phyloP scores from a whole-genome alignment of 2,329 filamentous ascomycete species.

The Claviceps maximensis region DNA sequence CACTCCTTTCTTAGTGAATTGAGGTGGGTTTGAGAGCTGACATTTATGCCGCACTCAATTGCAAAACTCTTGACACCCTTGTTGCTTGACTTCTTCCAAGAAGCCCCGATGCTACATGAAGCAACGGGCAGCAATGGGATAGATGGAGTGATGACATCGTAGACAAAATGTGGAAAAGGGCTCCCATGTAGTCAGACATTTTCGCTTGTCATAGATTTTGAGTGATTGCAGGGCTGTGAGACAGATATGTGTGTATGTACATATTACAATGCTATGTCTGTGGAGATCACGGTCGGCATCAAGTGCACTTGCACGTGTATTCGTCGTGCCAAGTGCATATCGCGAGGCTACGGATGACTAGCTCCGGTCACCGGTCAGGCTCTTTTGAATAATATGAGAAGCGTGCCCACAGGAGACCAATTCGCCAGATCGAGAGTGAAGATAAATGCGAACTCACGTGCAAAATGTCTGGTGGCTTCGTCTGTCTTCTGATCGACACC shows the following conservation, averaged over 20 bases:
- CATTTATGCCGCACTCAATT: neutral
- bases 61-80: neutral
- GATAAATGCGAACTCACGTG: neutral
- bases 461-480: neutral
- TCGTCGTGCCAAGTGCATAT: neutral
- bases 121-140: too few relatives aligned
- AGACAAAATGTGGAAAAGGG: neutral
- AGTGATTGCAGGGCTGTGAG: neutral
- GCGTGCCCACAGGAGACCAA: neutral
- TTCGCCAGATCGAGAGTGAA: neutral
- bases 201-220: neutral
- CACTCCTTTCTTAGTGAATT: neutral
- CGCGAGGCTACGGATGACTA: slow-evolving; percentile 1
- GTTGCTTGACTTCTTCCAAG: neutral
- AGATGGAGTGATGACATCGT: neutral
- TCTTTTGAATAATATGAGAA: neutral
- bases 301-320: neutral
- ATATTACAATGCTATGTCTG: neutral
- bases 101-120: neutral
- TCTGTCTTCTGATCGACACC: neutral
- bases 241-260: neutral
- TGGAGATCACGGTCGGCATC: neutral
- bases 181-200: neutral
- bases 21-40: neutral
- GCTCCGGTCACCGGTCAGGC: neutral